Percentiles rank a stretch among this genome's conserved stretches.
Evolutionary conservation across 352 stramenopile genomes (phyloP).

Genomic region (Globisporangium uncinulatum): DNA sequence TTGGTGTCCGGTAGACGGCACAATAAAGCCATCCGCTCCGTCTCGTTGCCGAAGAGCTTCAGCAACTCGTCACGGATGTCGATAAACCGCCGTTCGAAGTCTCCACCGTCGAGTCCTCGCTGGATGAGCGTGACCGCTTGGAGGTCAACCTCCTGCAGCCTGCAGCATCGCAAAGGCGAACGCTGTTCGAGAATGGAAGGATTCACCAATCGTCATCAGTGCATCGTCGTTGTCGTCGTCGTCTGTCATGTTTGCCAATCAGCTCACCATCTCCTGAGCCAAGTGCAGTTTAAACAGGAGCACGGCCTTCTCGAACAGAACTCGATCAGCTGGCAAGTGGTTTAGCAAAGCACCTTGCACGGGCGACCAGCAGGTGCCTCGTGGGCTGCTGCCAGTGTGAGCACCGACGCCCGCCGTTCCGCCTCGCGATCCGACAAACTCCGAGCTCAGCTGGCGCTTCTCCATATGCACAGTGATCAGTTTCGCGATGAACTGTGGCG

Average conservation of each 20-base stretch:
- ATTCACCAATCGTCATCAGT: background rate
- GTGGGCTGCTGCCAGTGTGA: conserved; percentile 31
- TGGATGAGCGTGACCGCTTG: background rate
- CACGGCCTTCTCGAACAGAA: conserved; percentile 31
- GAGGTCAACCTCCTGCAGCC: conserved; percentile 4
- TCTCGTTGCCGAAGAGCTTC: background rate
- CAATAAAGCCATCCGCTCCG: background rate
- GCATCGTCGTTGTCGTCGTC: background rate
- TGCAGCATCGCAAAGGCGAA: conserved; percentile 16
- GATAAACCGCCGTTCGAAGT: background rate
- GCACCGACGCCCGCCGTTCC: conserved; percentile 44
- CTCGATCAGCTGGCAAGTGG: conserved; percentile 25
- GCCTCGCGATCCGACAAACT: conserved; percentile 9
- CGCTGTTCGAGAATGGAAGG: conserved; percentile 4
- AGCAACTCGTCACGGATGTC: background rate
- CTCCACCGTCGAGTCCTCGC: background rate
- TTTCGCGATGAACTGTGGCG: conserved; percentile 37
- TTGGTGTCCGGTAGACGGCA: conserved; percentile 1
- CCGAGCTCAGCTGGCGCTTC: background rate
- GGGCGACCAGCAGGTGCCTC: conserved; percentile 50
- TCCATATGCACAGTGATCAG: conserved; percentile 17
- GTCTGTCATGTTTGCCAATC: background rate
- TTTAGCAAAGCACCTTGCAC: conserved; percentile 28
- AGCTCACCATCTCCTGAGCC: background rate
- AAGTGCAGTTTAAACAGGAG: conserved; percentile 22